Evolutionary conservation across 345 rosid species (phyloP).

Genomic region (Firmiana major): DNA sequence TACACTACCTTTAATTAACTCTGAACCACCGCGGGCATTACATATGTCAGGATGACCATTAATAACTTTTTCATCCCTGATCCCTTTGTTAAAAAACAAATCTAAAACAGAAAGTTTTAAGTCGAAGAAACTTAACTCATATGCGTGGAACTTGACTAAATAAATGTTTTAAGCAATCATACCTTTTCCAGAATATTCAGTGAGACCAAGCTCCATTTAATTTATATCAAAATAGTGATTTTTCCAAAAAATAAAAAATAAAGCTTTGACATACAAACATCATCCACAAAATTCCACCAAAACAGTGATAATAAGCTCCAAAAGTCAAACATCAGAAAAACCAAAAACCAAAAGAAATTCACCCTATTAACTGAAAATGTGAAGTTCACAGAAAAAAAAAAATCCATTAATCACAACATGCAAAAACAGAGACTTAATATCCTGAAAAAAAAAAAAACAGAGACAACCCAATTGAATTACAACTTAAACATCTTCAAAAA

Average conservation of each 20-base stretch:
- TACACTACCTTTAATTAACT: background rate
- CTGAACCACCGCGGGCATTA: background rate
- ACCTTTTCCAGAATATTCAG: background rate
- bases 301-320: background rate
- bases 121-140: background rate
- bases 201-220: background rate
- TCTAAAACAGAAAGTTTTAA: background rate
- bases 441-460: constrained; percentile 6
- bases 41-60: background rate
- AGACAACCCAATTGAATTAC: constrained; percentile 20
- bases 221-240: background rate
- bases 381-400: constrained; percentile 5
- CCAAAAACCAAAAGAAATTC: background rate
- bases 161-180: background rate
- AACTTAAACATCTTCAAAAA: constrained; percentile 11
- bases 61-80: background rate
- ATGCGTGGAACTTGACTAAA: background rate
- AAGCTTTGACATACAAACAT: background rate
- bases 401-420: background rate
- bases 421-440: constrained; percentile 15
- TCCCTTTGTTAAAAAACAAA: background rate
- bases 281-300: background rate
- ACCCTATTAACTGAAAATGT: background rate
- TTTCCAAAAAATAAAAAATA: background rate
- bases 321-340: constrained; percentile 6